Evolutionary conservation across 768 basidiomycete genomes (phyloP), one percentile per base, ranked within the genome.

Genomic region (Lyophyllum decastes): DNA sequence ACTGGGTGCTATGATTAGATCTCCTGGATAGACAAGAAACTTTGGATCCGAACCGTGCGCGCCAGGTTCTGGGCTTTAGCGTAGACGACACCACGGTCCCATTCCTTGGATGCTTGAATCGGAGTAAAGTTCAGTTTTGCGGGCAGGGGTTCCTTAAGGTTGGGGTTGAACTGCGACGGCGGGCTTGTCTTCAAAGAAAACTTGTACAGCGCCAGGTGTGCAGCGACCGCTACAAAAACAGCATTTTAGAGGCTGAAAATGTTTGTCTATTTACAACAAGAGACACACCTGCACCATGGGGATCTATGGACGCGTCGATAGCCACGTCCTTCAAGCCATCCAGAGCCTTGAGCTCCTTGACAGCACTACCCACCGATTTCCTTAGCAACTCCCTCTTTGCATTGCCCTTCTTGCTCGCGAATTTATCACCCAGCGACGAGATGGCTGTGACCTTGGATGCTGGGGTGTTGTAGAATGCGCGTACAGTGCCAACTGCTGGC

Each of bases 1-100:
- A 78, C 89, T 92, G 12, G 27, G 19, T 33, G 12, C 40, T 14
- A 30, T 22, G 7, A 14, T 57, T 35, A 63, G 40, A 48, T 19
- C 4, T 49, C 21, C 22, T 4, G 25, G 25, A 22, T 24, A 0
- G 21, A 19, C 10, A 54, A 34, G 45, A 34, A 57, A 41, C 40
- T 34, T 50, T 22, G 49, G n/a, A 49, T 22, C 58, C 79, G 55
- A 70, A 89, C 89, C 41, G 90, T 92, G 43, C 90, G 81, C 24
- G 90, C 90, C 59, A 90, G 73, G 68, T 93, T 94, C 73, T 94
- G 92, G 4, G 88, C 85, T 50, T 86, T 76, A 1, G 87, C 91
- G 63, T 91, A 94, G 24, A 88, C 62, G 3, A 83, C 79, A 38
- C 93, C 93, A 7, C 81, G 77, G 35, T 90, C 81, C 92, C 92